Base-by-base conservation (phyloP, 2,329 filamentous ascomycete genomes). In the Alternaria metachromatica region DNA sequence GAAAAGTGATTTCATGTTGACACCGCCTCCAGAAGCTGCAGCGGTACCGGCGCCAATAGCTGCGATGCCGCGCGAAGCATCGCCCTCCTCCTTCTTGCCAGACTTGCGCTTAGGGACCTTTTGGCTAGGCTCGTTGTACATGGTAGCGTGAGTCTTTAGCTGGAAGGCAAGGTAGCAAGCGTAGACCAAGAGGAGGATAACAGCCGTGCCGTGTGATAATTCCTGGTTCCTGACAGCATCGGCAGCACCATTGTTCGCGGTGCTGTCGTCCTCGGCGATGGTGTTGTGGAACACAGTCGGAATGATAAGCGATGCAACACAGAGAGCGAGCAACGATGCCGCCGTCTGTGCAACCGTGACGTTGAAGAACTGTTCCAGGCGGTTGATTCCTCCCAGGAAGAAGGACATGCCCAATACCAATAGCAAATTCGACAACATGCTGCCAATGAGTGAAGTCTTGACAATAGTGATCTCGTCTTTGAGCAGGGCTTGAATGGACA, bases 331-430 rank as follows among this genome's bases (percentile, higher is more conserved):
- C 56, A 97, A 82, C 74, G 91, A 93, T 13, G 94, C 90, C 4
- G 94, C 92, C 0, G 94, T 97, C 79, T 97, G 94, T 0, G 94
- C 94, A 7, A 97, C 94, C 0, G 92, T 95, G 33, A 92, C 89
- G 83, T 97, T 97, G 87, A 97, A 98, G 79, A 88, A 90, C 78
- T 97, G 95, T 77, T 96, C 92, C 26, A 87, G 76, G 26, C 94
- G 88, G 63, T 91, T 90, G 70, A 96, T 79, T 5, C 93, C 93
- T 54, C 93, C 94, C 64, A 92, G 90, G 83, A 97, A 96, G 85
- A 96, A 97, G 78, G 90, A 96, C 89, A 94, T 96, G 60, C 93
- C 94, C 84, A 97, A 84, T 55, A 97, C 93, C 13, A 97, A 87
- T 4, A 97, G 87, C 62, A 98, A 81, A 77, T 97, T 97, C 45